Evolutionary conservation across 2,329 filamentous ascomycete genomes (phyloP), one percentile per base, ranked within the genome.

Genomic region (Xylariomycetidae sp.): DNA sequence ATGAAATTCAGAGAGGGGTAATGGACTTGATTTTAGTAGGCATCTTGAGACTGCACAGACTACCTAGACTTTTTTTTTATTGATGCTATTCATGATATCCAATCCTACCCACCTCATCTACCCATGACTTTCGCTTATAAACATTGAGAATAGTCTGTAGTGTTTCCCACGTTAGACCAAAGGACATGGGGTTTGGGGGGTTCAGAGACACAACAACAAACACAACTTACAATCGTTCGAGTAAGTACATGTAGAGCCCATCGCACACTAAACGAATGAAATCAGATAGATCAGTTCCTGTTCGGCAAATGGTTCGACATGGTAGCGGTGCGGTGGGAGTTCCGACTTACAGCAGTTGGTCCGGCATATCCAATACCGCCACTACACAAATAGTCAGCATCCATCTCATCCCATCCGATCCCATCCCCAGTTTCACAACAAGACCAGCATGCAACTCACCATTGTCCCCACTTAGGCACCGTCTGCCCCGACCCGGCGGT

Each of bases 151-250:
- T 23, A 23, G 20, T 23, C 20, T 23, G n/a, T 23, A 23, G n/a
- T 8, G n/a, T 8, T 8, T 23, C 8, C 20, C 8, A 8, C 20
- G n/a, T 23, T 23, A 23, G 20, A 8, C 8, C n/a, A 23, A 23
- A 23, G n/a, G 8, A 23, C 20, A 23, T 23, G 20, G 20, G n/a
- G n/a, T n/a, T n/a, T n/a, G n/a, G n/a, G n/a, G n/a, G n/a, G n/a
- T n/a, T n/a, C n/a, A n/a, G n/a, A n/a, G n/a, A n/a, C n/a, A 23
- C 20, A 23, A 23, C 8, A 8, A 23, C 8, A n/a, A 8, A 23
- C 20, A 23, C 8, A 4, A 30, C 33, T 35, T 25, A 35, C 33
- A 35, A 3, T 35, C 33, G 27, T 35, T 35, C 11, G 20, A n/a
- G 12, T 16, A 27, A n/a, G 29, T 35, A 27, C 33, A 35, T 8